Evolutionary conservation across 768 basidiomycete species (phyloP), one percentile per base, ranked within the genome.

Genomic region (Pleurotus giganteus): DNA sequence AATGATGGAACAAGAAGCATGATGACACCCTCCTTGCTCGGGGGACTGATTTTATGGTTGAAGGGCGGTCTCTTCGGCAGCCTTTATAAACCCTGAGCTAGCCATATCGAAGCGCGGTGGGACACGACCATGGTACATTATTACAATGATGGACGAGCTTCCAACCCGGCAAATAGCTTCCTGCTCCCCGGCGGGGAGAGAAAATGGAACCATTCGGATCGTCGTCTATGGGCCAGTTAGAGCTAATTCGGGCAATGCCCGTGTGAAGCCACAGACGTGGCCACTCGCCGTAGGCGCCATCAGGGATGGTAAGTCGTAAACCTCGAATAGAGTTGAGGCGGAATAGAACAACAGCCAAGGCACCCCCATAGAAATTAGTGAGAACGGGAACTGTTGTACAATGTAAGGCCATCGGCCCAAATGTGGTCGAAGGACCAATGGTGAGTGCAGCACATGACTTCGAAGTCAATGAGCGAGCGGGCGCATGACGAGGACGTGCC

Each of bases 321-420:
- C 19, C 4, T 45, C 7, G 27, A 23, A 28, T 24, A 12, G 44
- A 47, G 31, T 51, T 21, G 13, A 51, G 34, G 49, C 23, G 49
- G 24, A 51, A 51, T 32, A 51, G 49, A 51, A 36, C 32, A 51
- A 24, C 31, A 51, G 32, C 21, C 31, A 26, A 32, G 31, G 34
- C 29, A 36, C 11, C 49, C 23, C 12, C 31, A 24, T 51, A 45
- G 44, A 24, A 45, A 21, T 21, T 41, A 41, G 5, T 21, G 5
- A 6, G 15, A 34, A 34, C n/a, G 4, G 23, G 44, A 45, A 7
- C 44, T 28, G 39, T 17, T 13, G 27, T 5, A 24, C 44, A 45
- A 9, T 11, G 32, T 34, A 26, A 12, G 2, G 9, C 17, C 23
- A 23, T 45, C 12, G 6, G 9, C 21, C 44, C 23, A 26, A 5